Percentiles rank a stretch among this genome's conserved stretches.
phyloP scores from a whole-genome alignment of 805 yeast species.

The Barnettozyma pratensis region DNA sequence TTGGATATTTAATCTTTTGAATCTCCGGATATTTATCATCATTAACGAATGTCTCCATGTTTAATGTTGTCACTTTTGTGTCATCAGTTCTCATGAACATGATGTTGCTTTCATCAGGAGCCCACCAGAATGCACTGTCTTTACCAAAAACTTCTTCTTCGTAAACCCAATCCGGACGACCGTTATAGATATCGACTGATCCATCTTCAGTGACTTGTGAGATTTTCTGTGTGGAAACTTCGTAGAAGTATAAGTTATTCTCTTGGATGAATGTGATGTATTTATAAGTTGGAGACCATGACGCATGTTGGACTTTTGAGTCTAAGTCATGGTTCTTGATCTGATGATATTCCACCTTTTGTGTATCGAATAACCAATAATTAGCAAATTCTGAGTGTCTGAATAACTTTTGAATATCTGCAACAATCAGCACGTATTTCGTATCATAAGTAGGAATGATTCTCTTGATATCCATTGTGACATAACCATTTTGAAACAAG shows the following conservation, averaged over 20 bases:
- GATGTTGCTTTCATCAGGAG: slow-evolving; percentile 53
- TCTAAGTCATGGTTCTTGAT: slow-evolving; percentile 17
- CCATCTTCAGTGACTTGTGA: slow-evolving; percentile 43
- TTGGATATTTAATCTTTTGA: slow-evolving; percentile 57
- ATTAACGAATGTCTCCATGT: slow-evolving; percentile 47
- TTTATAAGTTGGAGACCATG: slow-evolving; percentile 59
- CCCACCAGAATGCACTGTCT: slow-evolving; percentile 70
- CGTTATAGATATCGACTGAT: slow-evolving; percentile 47
- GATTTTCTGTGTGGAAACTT: slow-evolving; percentile 20
- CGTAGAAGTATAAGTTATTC: slow-evolving; percentile 49
- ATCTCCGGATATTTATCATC: slow-evolving; percentile 41
- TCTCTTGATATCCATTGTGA: slow-evolving; percentile 33
- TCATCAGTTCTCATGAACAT: slow-evolving; percentile 57
- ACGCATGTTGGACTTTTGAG: slow-evolving; percentile 36
- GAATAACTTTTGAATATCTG: slow-evolving; percentile 49
- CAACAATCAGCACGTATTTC: slow-evolving; percentile 46
- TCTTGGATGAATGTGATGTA: slow-evolving; percentile 51
- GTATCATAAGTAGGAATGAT: slow-evolving; percentile 40
- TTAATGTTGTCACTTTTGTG: slow-evolving; percentile 47
- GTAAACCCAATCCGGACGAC: slow-evolving; percentile 79
- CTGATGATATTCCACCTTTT: slow-evolving; percentile 28
- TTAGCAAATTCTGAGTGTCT: slow-evolving; percentile 63
- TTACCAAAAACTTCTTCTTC: slow-evolving; percentile 69
- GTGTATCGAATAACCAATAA: slow-evolving; percentile 59
- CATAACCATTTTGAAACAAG: slow-evolving; percentile 38